These are phyloP conservation scores for Reticulascus tulasneorum DNA, from an alignment of 2,329 filamentous ascomycete genomes.

Conservation along the genomic window DNA sequence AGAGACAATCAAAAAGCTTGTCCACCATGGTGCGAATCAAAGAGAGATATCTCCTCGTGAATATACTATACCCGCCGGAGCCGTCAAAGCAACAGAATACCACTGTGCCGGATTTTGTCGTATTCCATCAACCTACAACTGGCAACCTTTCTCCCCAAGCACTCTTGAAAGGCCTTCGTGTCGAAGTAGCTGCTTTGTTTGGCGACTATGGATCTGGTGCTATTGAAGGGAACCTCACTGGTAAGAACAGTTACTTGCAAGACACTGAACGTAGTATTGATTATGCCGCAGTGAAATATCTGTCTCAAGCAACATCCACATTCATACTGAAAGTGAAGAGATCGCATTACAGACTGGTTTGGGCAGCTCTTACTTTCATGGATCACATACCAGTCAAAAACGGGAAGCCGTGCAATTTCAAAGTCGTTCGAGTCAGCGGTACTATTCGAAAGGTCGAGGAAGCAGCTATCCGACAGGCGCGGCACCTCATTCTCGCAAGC, in stretches of 20 bases:
- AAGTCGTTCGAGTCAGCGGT: constrained; percentile 82
- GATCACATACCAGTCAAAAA: constrained; percentile 57
- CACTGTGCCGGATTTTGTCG: constrained; percentile 56
- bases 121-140: constrained; percentile 75
- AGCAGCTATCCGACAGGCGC: constrained; percentile 77
- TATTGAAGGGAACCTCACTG: constrained; percentile 63
- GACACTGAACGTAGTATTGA: constrained; percentile 13
- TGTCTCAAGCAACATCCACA: constrained; percentile 87
- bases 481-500: constrained; percentile 65
- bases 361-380: constrained; percentile 84
- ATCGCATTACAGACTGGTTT: constrained; percentile 79
- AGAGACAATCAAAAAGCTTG: too few species aligned
- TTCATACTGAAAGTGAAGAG: constrained; percentile 84
- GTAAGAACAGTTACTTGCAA: constrained; percentile 35
- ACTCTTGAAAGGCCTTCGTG: constrained; percentile 66
- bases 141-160: constrained; percentile 63
- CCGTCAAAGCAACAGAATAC: constrained; percentile 26
- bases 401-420: constrained; percentile 68
- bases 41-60: constrained; percentile 90
- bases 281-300: constrained; percentile 71
- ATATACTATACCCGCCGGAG: constrained; percentile 79
- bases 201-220: constrained; percentile 86
- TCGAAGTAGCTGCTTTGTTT: constrained; percentile 69
- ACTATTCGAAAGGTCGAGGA: constrained; percentile 92
- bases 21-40: constrained; percentile 89